Evolutionary conservation across 108 stramenopile genomes (phyloP), one percentile per base, ranked within the genome.

Genomic region (Epipyxis sp.): DNA sequence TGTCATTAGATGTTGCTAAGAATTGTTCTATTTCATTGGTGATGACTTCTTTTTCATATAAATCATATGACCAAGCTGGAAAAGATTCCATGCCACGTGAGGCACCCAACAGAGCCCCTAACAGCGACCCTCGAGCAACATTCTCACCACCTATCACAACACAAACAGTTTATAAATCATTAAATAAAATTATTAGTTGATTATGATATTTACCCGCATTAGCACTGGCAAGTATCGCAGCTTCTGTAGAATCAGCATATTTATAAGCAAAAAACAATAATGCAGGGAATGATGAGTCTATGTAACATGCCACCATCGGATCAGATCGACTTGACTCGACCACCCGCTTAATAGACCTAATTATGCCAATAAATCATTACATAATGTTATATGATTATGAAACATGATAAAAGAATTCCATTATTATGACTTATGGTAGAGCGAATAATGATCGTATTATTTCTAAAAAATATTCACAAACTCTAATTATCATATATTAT

Each of bases 61-160:
- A 25, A 6, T 29, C 61, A 65, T 13, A 37, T 65, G 61, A 3
- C 61, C 61, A 65, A 13, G 3, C 25, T 32, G 61, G 61, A 37
- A 65, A 65, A 6, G 13, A 16, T 37, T 37, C 30, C 10, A 78
- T 44, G 1, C 91, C 91, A 1, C 65, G 82, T 61, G 87, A 69
- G 1, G 92, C 92, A 10, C 92, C 94, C 43, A 93, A 68, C 39
- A 94, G 72, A 1, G 91, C 92, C 0, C 94, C 94, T 32, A 94
- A 69, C 1, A 90, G 42, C 1, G 92, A 85, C 20, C 90, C 94
- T 20, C 91, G 84, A 81, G 91, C 91, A 1, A 92, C 92, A 85
- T 94, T 94, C 69, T 94, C 94, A 34, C 94, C 94, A 0, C n/a
- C n/a, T n/a, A n/a, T n/a, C n/a, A n/a, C n/a, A n/a, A n/a, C n/a